phyloP scores from a whole-genome alignment of 345 rosid species.

The Microcos paniculata region DNA sequence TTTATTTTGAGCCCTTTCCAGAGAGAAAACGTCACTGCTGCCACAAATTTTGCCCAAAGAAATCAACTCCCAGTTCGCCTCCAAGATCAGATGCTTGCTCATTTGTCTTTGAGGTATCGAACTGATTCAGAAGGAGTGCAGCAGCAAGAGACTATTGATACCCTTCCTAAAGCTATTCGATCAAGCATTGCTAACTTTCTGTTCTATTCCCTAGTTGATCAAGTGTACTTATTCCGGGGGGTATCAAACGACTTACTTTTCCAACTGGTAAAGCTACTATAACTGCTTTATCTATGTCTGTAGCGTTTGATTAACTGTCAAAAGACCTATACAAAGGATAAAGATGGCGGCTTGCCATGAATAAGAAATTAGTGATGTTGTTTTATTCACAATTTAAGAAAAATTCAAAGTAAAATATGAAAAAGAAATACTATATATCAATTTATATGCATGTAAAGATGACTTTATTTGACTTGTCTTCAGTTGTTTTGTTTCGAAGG shows the following conservation, averaged over 20 bases:
- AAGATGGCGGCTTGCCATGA: background rate
- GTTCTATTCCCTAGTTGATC: conserved; percentile 74
- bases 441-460: background rate
- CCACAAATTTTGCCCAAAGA: conserved; percentile 71
- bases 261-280: conserved; percentile 65
- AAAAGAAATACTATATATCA: background rate
- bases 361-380: background rate
- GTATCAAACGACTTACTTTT: conserved; percentile 88
- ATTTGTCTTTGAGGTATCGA: conserved; percentile 76
- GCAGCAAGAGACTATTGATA: conserved; percentile 79
- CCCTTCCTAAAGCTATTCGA: conserved; percentile 88
- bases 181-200: conserved; percentile 75
- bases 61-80: conserved; percentile 72
- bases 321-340: background rate
- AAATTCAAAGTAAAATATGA: background rate
- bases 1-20: conserved; percentile 27
- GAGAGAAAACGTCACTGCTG: conserved; percentile 89
- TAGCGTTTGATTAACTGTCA: background rate
- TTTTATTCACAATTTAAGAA: background rate
- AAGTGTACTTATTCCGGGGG: conserved; percentile 80
- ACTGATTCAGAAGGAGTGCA: conserved; percentile 89
- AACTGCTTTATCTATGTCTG: conserved; percentile 8
- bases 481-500: conserved; percentile 35
- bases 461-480: background rate
- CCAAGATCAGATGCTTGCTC: conserved; percentile 94